Conservation (phyloP, 208 protist species). For the Trypanosoma platydactyli region DNA sequence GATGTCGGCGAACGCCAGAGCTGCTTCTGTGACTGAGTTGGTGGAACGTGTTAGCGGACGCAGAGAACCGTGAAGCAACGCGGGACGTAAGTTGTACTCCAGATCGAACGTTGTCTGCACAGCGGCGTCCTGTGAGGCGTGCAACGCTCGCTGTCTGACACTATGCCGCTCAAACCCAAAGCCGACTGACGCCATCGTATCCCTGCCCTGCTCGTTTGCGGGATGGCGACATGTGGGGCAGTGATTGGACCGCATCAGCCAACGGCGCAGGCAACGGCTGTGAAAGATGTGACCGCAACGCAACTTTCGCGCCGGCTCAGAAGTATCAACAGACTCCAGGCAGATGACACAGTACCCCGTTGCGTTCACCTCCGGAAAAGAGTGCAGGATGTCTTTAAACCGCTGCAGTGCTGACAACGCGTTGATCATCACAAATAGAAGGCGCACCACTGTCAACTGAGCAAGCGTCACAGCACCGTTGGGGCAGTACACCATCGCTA, state of each 20-base stretch:
- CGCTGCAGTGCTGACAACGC: conserved; percentile 30
- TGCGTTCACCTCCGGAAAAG: conserved; percentile 46
- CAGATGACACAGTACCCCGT: conserved; percentile 72
- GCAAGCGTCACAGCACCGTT: conserved; percentile 36
- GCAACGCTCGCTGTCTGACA: not conserved
- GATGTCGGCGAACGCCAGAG: not conserved
- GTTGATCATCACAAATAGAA: conserved; percentile 33
- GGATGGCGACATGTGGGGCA: conserved; percentile 79
- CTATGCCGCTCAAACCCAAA: not conserved
- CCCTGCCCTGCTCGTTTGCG: conserved; percentile 3
- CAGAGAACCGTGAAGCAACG: conserved; percentile 17
- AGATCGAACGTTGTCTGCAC: conserved; percentile 26
- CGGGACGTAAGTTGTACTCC: conserved; percentile 2
- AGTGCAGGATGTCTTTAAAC: conserved; percentile 47
- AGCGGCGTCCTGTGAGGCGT: conserved; percentile 12
- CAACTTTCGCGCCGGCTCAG: conserved; percentile 51
- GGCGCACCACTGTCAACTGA: conserved; percentile 51
- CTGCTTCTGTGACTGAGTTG: not conserved
- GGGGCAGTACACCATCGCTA: conserved; percentile 48
- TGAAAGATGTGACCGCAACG: conserved; percentile 88
- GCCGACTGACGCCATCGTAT: not conserved
- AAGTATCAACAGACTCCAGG: conserved; percentile 48
- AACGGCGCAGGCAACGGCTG: conserved; percentile 67
- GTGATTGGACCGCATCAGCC: conserved; percentile 49
- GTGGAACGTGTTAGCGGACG: conserved; percentile 10